phyloP scores from a whole-genome alignment of 345 rosid genomes.

The Carallia pectinifolia region DNA sequence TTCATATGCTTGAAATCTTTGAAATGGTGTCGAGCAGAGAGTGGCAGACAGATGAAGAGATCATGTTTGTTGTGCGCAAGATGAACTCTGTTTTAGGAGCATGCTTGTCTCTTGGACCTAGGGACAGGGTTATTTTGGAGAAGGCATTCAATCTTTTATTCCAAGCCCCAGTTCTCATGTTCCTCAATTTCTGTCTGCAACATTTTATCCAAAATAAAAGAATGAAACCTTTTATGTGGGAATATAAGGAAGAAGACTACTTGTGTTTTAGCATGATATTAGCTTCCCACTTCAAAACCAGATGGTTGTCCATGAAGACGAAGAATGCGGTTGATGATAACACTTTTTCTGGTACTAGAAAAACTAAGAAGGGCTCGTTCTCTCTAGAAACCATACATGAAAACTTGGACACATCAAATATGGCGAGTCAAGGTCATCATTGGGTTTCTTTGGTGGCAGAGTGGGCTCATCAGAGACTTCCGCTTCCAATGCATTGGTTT shows the following conservation, averaged over 20 bases:
- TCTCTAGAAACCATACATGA: conserved; percentile 76
- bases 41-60: conserved; percentile 32
- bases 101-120: conserved; percentile 66
- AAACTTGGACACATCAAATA: conserved; percentile 48
- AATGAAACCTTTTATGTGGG: conserved; percentile 40
- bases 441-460: conserved; percentile 41
- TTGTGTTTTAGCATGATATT: conserved; percentile 44
- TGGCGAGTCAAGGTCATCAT: conserved; percentile 28
- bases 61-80: conserved; percentile 29
- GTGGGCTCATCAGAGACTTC: conserved; percentile 87
- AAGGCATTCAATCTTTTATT: conserved; percentile 62
- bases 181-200: conserved; percentile 38
- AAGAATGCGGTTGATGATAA: conserved; percentile 36
- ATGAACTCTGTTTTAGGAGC: conserved; percentile 55
- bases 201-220: conserved; percentile 40
- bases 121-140: conserved; percentile 54
- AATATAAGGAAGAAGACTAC: conserved; percentile 51
- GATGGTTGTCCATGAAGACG: conserved; percentile 66
- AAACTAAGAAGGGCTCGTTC: conserved; percentile 28
- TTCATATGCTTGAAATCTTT: conserved; percentile 51
- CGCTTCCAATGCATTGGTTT: conserved; percentile 87
- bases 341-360: conserved; percentile 21
- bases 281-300: conserved; percentile 60
- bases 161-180: conserved; percentile 52
- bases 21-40: conserved; percentile 24